phyloP scores from a whole-genome alignment of 768 basidiomycete species.

The Suillus weaverae region DNA sequence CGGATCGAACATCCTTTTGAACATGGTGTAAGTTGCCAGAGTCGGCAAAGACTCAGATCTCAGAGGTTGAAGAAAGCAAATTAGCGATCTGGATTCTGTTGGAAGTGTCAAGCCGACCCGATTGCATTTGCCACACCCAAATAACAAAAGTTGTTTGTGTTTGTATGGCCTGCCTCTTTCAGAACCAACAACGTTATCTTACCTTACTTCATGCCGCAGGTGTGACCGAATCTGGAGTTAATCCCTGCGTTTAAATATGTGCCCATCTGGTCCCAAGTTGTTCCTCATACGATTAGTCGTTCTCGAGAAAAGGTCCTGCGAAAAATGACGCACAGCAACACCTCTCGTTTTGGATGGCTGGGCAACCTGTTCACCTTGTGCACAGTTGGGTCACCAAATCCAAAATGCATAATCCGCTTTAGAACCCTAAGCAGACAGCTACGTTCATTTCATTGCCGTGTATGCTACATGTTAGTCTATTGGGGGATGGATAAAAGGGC shows the following conservation, averaged over 20 bases:
- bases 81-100: too few species aligned
- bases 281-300: slow-evolving; percentile 36
- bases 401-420: slow-evolving; percentile 21
- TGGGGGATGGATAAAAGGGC: slow-evolving; percentile 26
- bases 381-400: slow-evolving; percentile 24
- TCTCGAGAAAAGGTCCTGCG: slow-evolving; percentile 35
- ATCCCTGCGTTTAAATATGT: slow-evolving; percentile 19
- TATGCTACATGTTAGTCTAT: slow-evolving; percentile 28
- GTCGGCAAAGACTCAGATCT: too few species aligned
- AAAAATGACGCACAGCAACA: slow-evolving; percentile 34
- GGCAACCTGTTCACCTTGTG: slow-evolving; percentile 30
- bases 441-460: slow-evolving; percentile 18
- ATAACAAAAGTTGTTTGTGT: too few species aligned
- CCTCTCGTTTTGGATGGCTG: slow-evolving; percentile 27
- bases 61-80: too few species aligned
- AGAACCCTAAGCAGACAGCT: slow-evolving; percentile 16
- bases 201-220: slow-evolving; percentile 22
- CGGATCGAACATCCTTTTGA: too few species aligned
- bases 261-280: slow-evolving; percentile 14
- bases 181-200: too few species aligned
- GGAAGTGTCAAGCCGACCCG: too few species aligned
- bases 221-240: slow-evolving; percentile 20
- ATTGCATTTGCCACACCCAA: too few species aligned
- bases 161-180: too few species aligned
- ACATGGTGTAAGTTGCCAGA: too few species aligned